Base-by-base conservation (phyloP, 805 yeast species). In the Cyberlindnera nakhonratchasimensis region DNA sequence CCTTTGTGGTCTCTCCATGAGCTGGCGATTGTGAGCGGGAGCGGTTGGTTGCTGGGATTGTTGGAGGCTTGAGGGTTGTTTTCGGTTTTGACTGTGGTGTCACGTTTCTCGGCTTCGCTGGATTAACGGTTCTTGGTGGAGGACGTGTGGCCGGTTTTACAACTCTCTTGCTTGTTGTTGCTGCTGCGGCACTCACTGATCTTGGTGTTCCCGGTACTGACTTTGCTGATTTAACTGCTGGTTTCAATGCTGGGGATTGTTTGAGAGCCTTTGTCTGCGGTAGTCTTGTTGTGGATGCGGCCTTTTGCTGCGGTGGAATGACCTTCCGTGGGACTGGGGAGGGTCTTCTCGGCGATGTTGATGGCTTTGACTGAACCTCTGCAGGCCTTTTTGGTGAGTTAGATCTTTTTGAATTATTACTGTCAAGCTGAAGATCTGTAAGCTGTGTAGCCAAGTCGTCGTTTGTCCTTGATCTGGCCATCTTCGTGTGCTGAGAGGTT, bases 1-100 rank as follows among this genome's bases (percentile, higher is more conserved):
- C 59, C 37, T 49, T 56, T 23, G 40, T 37, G 2, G 50, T 39
- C 19, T 47, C 49, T 5, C 23, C 34, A 11, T 45, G 39, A 6
- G 42, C 40, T 13, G 60, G 57, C 4, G 57, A 51, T 42, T 45
- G 47, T 2, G 60, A 54, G 23, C 57, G 45, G 11, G 46, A 37
- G 26, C 52, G 48, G 34, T 40, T 20, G n/a, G n/a, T n/a, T 30
- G 18, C 25, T 6, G 34, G 3, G 24, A 22, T 23, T 31, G 11
- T 20, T 7, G 47, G 39, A 6, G 45, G 39, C 28, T 35, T 47
- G 22, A 37, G 29, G 19, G 25, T 30, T 16, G 39, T 31, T 14
- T 35, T 43, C 14, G 47, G 31, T 14, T 30, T 32, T n/a, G 32
- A n/a, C 19, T 22, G 21, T 11, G 29, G 13, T 8, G 25, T 26